Evolutionary conservation across 768 basidiomycete species (phyloP).

Genomic region (Phlebiopsis flavidoalba): DNA sequence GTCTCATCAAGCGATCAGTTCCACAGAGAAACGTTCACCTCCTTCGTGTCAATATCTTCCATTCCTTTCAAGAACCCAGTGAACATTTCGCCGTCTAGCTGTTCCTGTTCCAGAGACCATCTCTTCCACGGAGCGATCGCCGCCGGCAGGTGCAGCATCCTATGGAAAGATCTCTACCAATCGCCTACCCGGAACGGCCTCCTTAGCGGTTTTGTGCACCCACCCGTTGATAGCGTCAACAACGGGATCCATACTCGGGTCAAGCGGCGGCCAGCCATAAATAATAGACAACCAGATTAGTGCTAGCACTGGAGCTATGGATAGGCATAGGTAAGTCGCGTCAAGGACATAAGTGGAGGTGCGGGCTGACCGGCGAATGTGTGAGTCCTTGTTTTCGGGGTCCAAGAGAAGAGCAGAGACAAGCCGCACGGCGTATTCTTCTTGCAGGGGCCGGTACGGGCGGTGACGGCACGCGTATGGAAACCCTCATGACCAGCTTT

Average conservation of each 20-base stretch:
- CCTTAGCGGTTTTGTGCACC: not conserved
- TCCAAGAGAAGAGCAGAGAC: conserved; percentile 43
- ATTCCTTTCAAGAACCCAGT: not conserved
- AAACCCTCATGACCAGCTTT: conserved; percentile 40
- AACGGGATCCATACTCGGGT: not conserved
- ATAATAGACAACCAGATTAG: not conserved
- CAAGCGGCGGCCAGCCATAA: not conserved
- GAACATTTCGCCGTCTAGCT: not conserved
- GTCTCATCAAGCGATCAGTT: not conserved
- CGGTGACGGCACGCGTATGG: conserved; percentile 15
- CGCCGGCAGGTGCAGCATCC: not conserved
- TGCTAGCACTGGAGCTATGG: not conserved
- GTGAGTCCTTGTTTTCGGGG: conserved; percentile 25
- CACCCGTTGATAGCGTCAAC: not conserved
- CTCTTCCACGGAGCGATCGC: not conserved
- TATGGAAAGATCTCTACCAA: not conserved
- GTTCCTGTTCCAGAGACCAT: not conserved
- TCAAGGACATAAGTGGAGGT: too few relatives aligned
- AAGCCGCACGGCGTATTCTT: conserved; percentile 48
- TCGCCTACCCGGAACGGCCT: not conserved
- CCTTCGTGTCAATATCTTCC: not conserved
- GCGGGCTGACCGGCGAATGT: conserved; percentile 26
- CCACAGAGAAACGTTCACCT: not conserved
- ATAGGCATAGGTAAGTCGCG: too few relatives aligned
- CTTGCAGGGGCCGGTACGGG: conserved; percentile 50